Conservation (phyloP, 164 flowering plant genomes). For the Malania oleifera region DNA sequence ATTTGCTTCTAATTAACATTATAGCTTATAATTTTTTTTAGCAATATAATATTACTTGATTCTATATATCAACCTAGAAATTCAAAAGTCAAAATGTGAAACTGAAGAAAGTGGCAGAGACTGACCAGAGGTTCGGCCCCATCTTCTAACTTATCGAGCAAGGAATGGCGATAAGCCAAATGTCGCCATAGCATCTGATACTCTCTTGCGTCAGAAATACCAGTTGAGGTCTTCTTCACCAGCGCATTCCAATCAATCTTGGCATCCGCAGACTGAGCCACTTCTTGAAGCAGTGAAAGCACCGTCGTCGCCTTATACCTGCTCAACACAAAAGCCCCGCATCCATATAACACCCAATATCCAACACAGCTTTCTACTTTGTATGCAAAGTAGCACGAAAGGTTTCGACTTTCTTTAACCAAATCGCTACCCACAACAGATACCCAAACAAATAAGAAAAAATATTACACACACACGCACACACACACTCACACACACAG, state of each 20-base stretch:
- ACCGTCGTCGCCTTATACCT: slow-evolving; percentile 67
- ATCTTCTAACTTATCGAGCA: slow-evolving; percentile 44
- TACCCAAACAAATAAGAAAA: background rate
- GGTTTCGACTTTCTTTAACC: no score
- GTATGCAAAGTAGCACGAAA: no score
- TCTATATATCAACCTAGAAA: no score
- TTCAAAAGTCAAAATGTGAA: slow-evolving; percentile 4
- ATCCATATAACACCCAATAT: background rate
- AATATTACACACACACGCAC: no score
- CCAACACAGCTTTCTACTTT: no score
- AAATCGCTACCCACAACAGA: no score
- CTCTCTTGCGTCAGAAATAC: slow-evolving; percentile 74
- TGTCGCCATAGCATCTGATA: slow-evolving; percentile 97
- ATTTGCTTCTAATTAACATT: no score
- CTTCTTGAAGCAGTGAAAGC: slow-evolving; percentile 69
- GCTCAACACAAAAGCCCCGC: slow-evolving; percentile 9
- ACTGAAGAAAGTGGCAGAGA: background rate
- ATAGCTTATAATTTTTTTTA: no score
- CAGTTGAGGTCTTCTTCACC: slow-evolving; percentile 70
- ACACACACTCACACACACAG: no score
- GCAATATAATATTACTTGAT: no score
- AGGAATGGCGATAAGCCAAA: slow-evolving; percentile 60
- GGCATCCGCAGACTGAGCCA: slow-evolving; percentile 40
- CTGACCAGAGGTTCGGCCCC: slow-evolving; percentile 61
- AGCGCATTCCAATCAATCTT: slow-evolving; percentile 70